phyloP scores from a whole-genome alignment of 192 early-diverging fungal species.

The Coemansia sp. region DNA sequence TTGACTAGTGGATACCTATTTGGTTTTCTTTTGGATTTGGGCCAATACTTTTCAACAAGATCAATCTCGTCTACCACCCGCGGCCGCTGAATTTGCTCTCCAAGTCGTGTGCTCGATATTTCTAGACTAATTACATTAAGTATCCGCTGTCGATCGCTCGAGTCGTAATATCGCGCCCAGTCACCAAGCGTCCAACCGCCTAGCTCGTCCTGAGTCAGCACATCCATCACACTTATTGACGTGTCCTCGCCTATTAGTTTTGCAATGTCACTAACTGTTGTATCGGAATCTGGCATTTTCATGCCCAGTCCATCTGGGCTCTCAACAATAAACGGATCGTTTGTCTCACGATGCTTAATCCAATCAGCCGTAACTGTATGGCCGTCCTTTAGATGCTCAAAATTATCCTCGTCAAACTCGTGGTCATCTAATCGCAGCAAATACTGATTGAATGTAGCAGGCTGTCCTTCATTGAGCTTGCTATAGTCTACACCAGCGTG shows the following conservation, averaged over 20 bases:
- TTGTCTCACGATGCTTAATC: constrained; percentile 62
- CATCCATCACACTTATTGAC: constrained; percentile 89
- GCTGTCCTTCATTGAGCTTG: constrained; percentile 73
- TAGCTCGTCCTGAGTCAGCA: constrained; percentile 81
- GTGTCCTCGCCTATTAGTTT: constrained; percentile 59
- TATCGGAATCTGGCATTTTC: constrained; percentile 66
- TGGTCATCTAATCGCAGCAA: constrained; percentile 69
- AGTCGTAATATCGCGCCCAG: constrained; percentile 80
- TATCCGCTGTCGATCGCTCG: constrained; percentile 64
- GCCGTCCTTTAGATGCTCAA: constrained; percentile 63
- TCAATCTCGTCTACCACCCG: constrained; percentile 82
- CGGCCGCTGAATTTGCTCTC: constrained; percentile 67
- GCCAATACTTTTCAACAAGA: constrained; percentile 89
- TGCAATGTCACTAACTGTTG: constrained; percentile 66
- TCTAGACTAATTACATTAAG: constrained; percentile 90
- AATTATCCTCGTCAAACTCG: constrained; percentile 66
- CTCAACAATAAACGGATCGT: constrained; percentile 74
- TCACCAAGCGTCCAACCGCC: constrained; percentile 76
- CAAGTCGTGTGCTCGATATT: constrained; percentile 73
- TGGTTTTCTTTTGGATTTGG: constrained; percentile 57
- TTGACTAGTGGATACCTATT: constrained; percentile 83
- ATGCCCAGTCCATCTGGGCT: constrained; percentile 72
- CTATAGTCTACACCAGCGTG: constrained; percentile 76
- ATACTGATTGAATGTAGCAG: constrained; percentile 81
- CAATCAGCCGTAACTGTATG: constrained; percentile 68